A percentile compares a stretch with the other conserved stretches of the same genome.
These are phyloP conservation scores for Pseudogymnoascus sp. DNA, from an alignment of 2,329 filamentous ascomycete species.

Conservation along the genomic window DNA sequence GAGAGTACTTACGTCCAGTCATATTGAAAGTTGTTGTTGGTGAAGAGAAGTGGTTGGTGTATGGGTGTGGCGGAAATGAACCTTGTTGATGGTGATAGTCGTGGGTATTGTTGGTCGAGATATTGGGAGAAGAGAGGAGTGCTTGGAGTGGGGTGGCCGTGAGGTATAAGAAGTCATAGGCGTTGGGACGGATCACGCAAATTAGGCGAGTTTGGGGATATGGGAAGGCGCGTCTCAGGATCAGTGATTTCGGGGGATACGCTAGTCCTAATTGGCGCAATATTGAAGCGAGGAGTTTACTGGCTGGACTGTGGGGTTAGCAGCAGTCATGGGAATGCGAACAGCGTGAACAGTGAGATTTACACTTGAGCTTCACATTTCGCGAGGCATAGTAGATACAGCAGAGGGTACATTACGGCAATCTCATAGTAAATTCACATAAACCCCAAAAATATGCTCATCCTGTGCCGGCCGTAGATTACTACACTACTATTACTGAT, in stretches of 20 bases:
- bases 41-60: constrained; percentile 16
- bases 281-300: neutral
- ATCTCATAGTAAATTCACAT: neutral
- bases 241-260: constrained; percentile 6
- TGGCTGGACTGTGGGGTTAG: neutral
- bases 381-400: neutral
- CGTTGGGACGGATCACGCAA: constrained; percentile 17
- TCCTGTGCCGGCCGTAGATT: neutral
- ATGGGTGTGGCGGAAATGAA: constrained; percentile 9
- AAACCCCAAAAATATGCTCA: neutral
- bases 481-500: neutral
- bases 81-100: constrained; percentile 14
- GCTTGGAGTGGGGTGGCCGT: constrained; percentile 14
- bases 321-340: neutral
- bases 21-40: constrained; percentile 39
- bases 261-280: neutral
- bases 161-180: constrained; percentile 16
- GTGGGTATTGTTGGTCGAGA: constrained; percentile 4
- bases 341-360: neutral
- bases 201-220: constrained; percentile 17
- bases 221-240: neutral
- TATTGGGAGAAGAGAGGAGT: neutral
- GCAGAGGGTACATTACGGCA: neutral
- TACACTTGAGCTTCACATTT: neutral
- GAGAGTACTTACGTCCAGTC: constrained; percentile 49